phyloP scores from a whole-genome alignment of 148 eudicot species.

The Polygonum maritimum region DNA sequence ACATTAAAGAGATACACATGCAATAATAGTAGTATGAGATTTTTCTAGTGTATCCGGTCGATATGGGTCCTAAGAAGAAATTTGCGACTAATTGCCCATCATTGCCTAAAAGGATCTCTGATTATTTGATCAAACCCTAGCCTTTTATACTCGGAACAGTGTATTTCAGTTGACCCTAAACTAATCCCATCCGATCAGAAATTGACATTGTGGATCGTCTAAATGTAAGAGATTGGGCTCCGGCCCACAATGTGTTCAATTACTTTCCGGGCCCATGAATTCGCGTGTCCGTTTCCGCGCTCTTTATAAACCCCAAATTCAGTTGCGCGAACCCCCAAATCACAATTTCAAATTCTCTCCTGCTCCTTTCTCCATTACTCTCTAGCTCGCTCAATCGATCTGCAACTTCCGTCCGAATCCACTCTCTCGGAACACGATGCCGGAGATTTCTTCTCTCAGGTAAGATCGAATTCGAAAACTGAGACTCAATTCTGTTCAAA shows the following conservation, averaged over 20 bases:
- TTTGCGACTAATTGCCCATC: neutral
- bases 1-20: neutral
- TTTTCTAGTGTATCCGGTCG: no score
- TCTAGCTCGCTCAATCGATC: neutral
- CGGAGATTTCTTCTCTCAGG: neutral
- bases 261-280: neutral
- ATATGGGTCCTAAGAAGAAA: neutral
- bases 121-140: slow-evolving; percentile 3
- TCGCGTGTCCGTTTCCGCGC: neutral
- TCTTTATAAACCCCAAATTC: neutral
- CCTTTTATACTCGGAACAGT: neutral
- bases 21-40: neutral
- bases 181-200: neutral
- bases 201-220: neutral
- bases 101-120: neutral
- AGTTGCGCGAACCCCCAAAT: neutral
- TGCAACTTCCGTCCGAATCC: neutral
- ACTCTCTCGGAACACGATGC: neutral
- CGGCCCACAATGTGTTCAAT: no score
- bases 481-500: neutral
- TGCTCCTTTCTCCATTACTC: neutral
- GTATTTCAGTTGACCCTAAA: neutral
- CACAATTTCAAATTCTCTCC: neutral
- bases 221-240: no score
- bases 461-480: neutral